Conservation (phyloP, 768 basidiomycete species). For the Lyophyllum shimeji region DNA sequence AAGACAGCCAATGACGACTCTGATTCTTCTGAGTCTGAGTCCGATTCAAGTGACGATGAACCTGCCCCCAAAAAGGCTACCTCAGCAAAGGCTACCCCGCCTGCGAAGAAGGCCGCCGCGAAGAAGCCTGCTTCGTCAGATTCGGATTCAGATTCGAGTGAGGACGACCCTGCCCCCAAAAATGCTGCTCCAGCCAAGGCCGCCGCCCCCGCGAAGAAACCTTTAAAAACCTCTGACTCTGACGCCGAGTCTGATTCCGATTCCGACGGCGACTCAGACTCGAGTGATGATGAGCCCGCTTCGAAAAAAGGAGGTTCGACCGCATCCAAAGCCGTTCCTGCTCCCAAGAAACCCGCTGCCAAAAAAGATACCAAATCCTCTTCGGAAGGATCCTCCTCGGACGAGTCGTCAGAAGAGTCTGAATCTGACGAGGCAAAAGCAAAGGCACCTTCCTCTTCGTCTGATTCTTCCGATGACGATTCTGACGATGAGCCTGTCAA, state of each 20-base stretch:
- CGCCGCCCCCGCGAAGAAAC: too few species aligned
- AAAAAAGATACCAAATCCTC: constrained; percentile 11
- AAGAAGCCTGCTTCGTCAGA: neutral
- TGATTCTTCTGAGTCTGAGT: constrained; percentile 1
- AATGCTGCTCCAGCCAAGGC: too few species aligned
- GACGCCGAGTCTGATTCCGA: too few species aligned
- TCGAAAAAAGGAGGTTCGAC: constrained; percentile 21
- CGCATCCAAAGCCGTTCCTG: constrained; percentile 18
- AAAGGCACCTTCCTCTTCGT: constrained; percentile 7
- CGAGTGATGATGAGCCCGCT: constrained; percentile 29
- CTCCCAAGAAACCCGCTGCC: constrained; percentile 10
- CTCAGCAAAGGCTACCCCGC: constrained; percentile 12
- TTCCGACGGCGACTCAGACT: neutral
- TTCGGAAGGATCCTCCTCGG: constrained; percentile 9
- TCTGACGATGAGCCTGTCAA: constrained; percentile 26
- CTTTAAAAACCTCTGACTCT: too few species aligned
- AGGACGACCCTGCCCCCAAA: too few species aligned
- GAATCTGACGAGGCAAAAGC: constrained; percentile 15
- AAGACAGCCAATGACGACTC: constrained; percentile 25
- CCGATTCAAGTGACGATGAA: constrained; percentile 32
- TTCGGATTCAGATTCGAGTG: neutral
- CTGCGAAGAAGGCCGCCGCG: constrained; percentile 7
- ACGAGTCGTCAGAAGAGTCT: constrained; percentile 7
- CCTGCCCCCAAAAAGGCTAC: constrained; percentile 25
- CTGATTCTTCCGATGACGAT: constrained; percentile 19